Evolutionary conservation across 345 rosid genomes (phyloP), one percentile per base, ranked within the genome.

Genomic region (Aethionema arabicum): DNA sequence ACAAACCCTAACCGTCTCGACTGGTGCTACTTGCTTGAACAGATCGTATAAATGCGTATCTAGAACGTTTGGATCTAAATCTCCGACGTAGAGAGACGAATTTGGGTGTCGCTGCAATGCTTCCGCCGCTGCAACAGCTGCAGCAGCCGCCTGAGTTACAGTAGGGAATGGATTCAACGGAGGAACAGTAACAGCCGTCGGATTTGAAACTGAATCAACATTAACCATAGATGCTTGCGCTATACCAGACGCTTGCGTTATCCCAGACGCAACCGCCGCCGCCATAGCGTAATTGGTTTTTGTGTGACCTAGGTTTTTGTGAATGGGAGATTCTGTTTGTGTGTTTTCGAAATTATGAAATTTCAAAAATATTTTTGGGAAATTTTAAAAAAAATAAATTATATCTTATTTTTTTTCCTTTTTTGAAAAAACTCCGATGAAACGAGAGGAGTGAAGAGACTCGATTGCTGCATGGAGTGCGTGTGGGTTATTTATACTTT

Each of bases 61-160:
- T 11, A 59, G 68, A 14, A 83, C 87, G 43, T 37, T 83, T 4
- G 59, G 68, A 32, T 83, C 87, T 46, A 83, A 80, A 82, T 86
- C 89, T 40, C 89, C 92, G 0, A 83, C 89, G 52, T 86, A 86
- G 7, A 86, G 78, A 0, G 92, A 81, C 35, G 75, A 61, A 63
- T 69, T 86, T 39, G 72, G 47, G 45, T 70, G 76, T 10, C 63
- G 66, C 2, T 59, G 39, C 7, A 57, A 43, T 12, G 46, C 59
- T 21, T 37, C 62, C 3, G 61, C 71, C 3, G 72, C 43, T 2
- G 49, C 60, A 13, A 36, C 57, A 2, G 48, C 51, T 4, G 59
- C 62, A 6, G 52, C 67, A 11, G 60, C 59, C 0, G 59, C 74
- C 14, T 55, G 58, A 48, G 11, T n/a, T 3, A 21, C 64, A 6